Evolutionary conservation across 768 basidiomycete species (phyloP).

Genomic region (Amanita pallidorosea): DNA sequence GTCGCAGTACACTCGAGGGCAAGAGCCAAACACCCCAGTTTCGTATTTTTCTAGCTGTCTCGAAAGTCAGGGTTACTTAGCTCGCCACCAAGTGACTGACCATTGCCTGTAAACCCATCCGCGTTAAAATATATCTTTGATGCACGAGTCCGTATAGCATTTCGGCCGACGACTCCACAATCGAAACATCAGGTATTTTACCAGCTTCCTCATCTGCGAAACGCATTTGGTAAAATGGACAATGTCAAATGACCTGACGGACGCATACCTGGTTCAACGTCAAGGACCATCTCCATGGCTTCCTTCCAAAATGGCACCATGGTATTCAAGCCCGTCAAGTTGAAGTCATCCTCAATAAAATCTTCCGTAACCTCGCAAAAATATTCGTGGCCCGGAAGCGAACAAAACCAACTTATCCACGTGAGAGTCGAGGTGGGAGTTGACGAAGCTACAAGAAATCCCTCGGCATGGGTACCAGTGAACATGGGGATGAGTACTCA

Average conservation of each 20-base stretch:
- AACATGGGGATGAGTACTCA: slow-evolving; percentile 32
- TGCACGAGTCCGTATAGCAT: slow-evolving; percentile 96
- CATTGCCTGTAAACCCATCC: slow-evolving; percentile 91
- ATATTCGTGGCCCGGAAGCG: slow-evolving; percentile 91
- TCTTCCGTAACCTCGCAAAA: slow-evolving; percentile 98
- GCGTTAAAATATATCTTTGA: slow-evolving; percentile 93
- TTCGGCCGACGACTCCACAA: slow-evolving; percentile 96
- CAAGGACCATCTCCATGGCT: slow-evolving; percentile 99
- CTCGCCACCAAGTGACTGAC: slow-evolving; percentile 16
- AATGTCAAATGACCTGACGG: slow-evolving; percentile 7
- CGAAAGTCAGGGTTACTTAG: slow-evolving; percentile 5
- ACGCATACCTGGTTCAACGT: slow-evolving; percentile 91
- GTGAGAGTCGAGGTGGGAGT: slow-evolving; percentile 87
- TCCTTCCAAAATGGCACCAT: slow-evolving; percentile 99
- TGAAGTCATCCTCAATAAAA: slow-evolving; percentile 99
- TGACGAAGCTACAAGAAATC: slow-evolving; percentile 37
- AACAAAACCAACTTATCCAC: slow-evolving; percentile 97
- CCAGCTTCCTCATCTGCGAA: slow-evolving; percentile 76
- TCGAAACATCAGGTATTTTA: slow-evolving; percentile 97
- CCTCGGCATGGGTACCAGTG: slow-evolving; percentile 10
- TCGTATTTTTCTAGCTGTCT: slow-evolving; percentile 93
- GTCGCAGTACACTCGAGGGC: slow-evolving; percentile 92
- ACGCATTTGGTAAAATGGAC: slow-evolving; percentile 2
- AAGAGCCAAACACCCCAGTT: slow-evolving; percentile 79
- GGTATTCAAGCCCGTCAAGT: slow-evolving; percentile 88